These are phyloP conservation scores for Fusarium lateritium DNA, from an alignment of 2,329 filamentous ascomycete genomes.

Conservation along the genomic window DNA sequence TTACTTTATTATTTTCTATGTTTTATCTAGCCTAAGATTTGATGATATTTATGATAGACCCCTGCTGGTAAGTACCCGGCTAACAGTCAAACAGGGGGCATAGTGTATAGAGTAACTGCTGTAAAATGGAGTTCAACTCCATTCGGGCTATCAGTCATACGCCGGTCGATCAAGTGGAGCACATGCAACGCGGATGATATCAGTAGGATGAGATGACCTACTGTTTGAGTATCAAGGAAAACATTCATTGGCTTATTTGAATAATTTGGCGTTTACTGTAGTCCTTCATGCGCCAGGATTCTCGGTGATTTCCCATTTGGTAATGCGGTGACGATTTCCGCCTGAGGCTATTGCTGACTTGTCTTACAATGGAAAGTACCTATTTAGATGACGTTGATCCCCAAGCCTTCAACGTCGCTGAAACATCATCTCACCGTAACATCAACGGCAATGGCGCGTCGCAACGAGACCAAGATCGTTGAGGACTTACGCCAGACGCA, in stretches of 20 bases:
- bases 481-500: conserved; percentile 30
- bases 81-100: too few relatives aligned
- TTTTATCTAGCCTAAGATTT: too few relatives aligned
- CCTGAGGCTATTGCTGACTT: not conserved
- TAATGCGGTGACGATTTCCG: conserved; percentile 15
- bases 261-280: not conserved
- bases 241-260: not conserved
- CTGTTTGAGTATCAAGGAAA: not conserved
- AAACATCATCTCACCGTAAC: not conserved
- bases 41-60: too few relatives aligned
- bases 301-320: conserved; percentile 19
- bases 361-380: too few relatives aligned
- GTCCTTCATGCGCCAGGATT: not conserved
- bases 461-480: conserved; percentile 12
- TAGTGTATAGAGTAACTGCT: not conserved
- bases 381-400: not conserved
- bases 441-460: conserved; percentile 21
- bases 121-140: not conserved
- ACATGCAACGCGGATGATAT: conserved; percentile 3
- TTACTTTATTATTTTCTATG: too few relatives aligned
- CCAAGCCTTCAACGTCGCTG: too few relatives aligned
- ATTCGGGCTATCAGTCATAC: conserved; percentile 12
- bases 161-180: conserved; percentile 15
- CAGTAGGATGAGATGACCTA: not conserved
- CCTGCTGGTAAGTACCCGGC: too few relatives aligned